Evolutionary conservation across 2,329 filamentous ascomycete species (phyloP), one percentile per base, ranked within the genome.

Genomic region (Hymenoscyphus albidus): DNA sequence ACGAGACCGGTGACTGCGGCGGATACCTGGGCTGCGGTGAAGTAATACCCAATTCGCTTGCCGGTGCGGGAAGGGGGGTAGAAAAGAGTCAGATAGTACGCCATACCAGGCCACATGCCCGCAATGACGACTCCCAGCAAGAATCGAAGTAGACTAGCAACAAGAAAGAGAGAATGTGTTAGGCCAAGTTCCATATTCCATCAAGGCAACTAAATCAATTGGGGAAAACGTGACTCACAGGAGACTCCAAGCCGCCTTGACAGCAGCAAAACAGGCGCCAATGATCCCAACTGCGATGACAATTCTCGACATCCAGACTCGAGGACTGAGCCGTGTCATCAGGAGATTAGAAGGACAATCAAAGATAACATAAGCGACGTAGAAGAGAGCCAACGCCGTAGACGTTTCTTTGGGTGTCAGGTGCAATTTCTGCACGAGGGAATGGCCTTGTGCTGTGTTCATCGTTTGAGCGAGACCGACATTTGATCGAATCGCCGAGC

Each of bases 91-190:
- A 97, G 82, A 74, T 96, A 97, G 76, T 95, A 95, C 10, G 92
- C 87, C 93, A 97, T 96, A 59, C 93, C 93, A 0, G 93, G 93
- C 93, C 93, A 97, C 89, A 97, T 93, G 58, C 93, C 93, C 1
- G 93, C 93, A 74, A 93, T 93, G 31, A 96, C 92, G 14, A 95
- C 84, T 58, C 93, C 93, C 6, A 97, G 85, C 12, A 97, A 82
- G 63, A 97, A 88, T 7, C 93, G 88, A 35, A 97, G 83, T n/a
- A 96, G 81, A 70, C 85, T 85, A 56, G 2, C 5, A 22, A n/a
- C 4, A 51, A 12, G 10, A 51, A 9, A 6, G 18, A 1, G 27
- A 70, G 31, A 68, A 62, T 59, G 54, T 56, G 39, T 55, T 58
- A 32, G 40, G 48, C 44, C 10, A 35, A 38, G 59, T 54, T 27